Percentiles rank a stretch among this genome's conserved stretches.
phyloP scores from a whole-genome alignment of 495 filamentous ascomycete species.

The Ascodesmis nigricans region DNA sequence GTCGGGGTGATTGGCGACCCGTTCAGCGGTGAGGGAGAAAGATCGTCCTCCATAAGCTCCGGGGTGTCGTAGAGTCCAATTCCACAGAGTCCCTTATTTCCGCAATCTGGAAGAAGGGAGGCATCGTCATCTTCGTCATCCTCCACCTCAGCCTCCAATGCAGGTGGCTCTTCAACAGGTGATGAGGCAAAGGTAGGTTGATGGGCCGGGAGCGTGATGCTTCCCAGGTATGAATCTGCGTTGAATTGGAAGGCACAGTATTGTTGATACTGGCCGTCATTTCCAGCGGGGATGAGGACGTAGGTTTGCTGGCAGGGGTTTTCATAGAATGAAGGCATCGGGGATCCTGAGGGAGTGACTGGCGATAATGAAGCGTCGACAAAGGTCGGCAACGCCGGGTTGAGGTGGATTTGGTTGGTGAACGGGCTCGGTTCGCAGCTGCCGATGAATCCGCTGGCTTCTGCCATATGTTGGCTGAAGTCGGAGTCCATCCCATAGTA shows the following conservation, averaged over 20 bases:
- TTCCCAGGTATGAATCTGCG: neutral
- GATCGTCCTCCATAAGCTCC: constrained; percentile 15
- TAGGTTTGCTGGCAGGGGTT: constrained; percentile 8
- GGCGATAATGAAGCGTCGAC: constrained; percentile 9
- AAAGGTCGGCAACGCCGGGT: constrained; percentile 5
- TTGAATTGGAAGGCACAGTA: constrained; percentile 6
- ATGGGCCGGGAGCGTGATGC: constrained; percentile 1
- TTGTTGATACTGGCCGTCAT: constrained; percentile 7
- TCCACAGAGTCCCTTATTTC: constrained; percentile 18
- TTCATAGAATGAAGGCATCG: constrained; percentile 3
- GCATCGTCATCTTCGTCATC: constrained; percentile 11
- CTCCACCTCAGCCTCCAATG: constrained; percentile 9
- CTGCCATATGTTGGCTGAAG: constrained; percentile 3
- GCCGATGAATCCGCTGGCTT: constrained; percentile 7
- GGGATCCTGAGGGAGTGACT: constrained; percentile 16
- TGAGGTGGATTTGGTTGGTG: constrained; percentile 11
- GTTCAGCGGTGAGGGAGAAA: constrained; percentile 10
- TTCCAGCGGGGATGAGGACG: constrained; percentile 11
- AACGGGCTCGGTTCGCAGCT: constrained; percentile 16
- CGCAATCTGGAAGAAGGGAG: constrained; percentile 14
- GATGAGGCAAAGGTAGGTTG: constrained; percentile 6
- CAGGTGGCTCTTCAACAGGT: constrained; percentile 8
- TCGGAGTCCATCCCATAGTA: neutral
- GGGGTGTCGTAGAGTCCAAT: constrained; percentile 20
- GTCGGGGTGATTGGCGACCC: constrained; percentile 14